These are phyloP conservation scores for Ascochyta fabae DNA, from an alignment of 2,329 filamentous ascomycete species.

Conservation along the genomic window DNA sequence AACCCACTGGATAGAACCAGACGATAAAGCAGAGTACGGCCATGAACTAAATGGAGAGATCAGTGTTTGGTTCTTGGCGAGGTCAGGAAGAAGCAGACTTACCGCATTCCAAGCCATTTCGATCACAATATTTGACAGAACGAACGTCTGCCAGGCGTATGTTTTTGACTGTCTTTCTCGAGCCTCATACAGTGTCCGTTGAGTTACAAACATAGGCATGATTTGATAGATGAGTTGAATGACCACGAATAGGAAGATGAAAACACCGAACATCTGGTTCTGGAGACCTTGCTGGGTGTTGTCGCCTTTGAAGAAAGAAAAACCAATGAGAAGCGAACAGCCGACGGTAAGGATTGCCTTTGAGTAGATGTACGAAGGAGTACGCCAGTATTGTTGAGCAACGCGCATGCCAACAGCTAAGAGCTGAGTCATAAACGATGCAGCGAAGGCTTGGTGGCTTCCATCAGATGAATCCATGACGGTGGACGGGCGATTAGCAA, in stretches of 20 bases:
- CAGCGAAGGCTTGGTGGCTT: slow-evolving; percentile 52
- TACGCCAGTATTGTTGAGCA: slow-evolving; percentile 57
- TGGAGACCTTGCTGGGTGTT: slow-evolving; percentile 52
- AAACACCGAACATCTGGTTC: slow-evolving; percentile 58
- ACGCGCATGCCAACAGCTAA: slow-evolving; percentile 49
- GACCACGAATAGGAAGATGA: slow-evolving; percentile 55
- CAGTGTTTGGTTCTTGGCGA: not conserved
- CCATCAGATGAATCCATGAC: slow-evolving; percentile 53
- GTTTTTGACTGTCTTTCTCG: slow-evolving; percentile 69
- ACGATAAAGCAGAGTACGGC: slow-evolving; percentile 58
- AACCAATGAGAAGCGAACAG: slow-evolving; percentile 45
- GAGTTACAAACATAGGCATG: slow-evolving; percentile 64
- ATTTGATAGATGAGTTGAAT: slow-evolving; percentile 54
- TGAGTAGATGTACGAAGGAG: slow-evolving; percentile 53
- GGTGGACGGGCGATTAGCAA: slow-evolving; percentile 37
- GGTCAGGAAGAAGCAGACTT: slow-evolving; percentile 57
- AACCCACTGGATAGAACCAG: slow-evolving; percentile 70
- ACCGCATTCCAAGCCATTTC: slow-evolving; percentile 64
- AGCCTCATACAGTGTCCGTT: slow-evolving; percentile 64
- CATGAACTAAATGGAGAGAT: slow-evolving; percentile 53
- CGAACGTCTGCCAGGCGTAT: slow-evolving; percentile 77
- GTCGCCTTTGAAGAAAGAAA: slow-evolving; percentile 51
- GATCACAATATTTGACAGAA: slow-evolving; percentile 72
- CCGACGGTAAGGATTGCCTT: slow-evolving; percentile 40
- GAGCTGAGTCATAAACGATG: slow-evolving; percentile 47